A percentile compares a stretch with the other conserved stretches of the same genome.
Evolutionary conservation across 1,284 basidiomycete species (phyloP).

Genomic region (Waitea zeae): DNA sequence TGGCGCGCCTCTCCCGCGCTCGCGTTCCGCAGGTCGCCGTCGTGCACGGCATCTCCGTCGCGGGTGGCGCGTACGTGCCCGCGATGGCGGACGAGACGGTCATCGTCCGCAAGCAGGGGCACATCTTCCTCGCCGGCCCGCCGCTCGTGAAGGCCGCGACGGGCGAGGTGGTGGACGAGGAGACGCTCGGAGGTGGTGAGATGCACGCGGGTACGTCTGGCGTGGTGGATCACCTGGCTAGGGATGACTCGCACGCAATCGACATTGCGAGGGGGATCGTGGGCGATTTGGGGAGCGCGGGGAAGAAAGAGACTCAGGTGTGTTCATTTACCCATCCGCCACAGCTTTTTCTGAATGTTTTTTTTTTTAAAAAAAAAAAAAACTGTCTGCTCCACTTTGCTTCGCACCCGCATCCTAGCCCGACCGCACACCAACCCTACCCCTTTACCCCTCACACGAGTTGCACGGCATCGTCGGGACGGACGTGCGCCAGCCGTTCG

Average conservation of each 20-base stretch:
- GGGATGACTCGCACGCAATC: constrained; percentile 81
- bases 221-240: constrained; percentile 85
- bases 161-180: constrained; percentile 86
- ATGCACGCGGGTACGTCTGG: constrained; percentile 94
- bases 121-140: constrained; percentile 91
- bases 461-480: constrained; percentile 86
- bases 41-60: constrained; percentile 90
- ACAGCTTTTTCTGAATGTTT: no score
- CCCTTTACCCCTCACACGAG: constrained; percentile 67
- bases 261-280: constrained; percentile 71
- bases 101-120: constrained; percentile 87
- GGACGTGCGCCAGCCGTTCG: constrained; percentile 75
- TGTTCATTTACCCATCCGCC: no score
- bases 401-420: no score
- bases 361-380: no score
- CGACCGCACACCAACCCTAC: constrained; percentile 40
- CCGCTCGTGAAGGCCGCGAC: constrained; percentile 92
- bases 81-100: constrained; percentile 96
- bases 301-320: no score
- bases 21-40: constrained; percentile 86
- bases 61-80: constrained; percentile 83
- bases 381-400: no score
- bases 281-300: constrained; percentile 56
- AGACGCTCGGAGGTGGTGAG: constrained; percentile 78
- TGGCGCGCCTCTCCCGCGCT: constrained; percentile 52